Evolutionary conservation across 2,329 filamentous ascomycete species (phyloP).

Genomic region (Apiospora hydei): DNA sequence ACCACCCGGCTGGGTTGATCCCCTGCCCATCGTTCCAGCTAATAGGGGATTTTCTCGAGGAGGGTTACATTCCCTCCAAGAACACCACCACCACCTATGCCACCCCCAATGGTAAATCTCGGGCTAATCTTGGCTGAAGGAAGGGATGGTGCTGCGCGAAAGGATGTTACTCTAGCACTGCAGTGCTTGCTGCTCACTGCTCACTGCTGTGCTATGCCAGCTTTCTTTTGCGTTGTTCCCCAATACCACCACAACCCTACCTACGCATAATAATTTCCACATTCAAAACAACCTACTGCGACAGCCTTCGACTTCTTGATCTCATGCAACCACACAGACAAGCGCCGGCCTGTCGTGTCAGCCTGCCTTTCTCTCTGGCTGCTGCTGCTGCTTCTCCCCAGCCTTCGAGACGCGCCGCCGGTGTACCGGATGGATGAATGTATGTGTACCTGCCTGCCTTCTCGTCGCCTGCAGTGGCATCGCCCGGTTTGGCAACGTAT

Average conservation of each 20-base stretch:
- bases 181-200: background rate
- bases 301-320: constrained; percentile 13
- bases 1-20: constrained; percentile 22
- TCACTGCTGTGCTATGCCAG: background rate
- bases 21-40: constrained; percentile 10
- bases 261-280: constrained; percentile 22
- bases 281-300: constrained; percentile 16
- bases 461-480: constrained; percentile 6
- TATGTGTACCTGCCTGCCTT: background rate
- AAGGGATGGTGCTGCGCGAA: constrained; percentile 7
- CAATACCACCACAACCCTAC: constrained; percentile 21
- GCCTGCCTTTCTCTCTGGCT: background rate
- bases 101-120: constrained; percentile 14
- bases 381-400: background rate
- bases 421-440: background rate
- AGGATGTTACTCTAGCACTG: background rate
- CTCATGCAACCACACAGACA: background rate
- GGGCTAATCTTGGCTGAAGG: constrained; percentile 20
- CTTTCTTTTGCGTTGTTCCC: background rate
- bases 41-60: constrained; percentile 23
- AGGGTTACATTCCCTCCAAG: constrained; percentile 12
- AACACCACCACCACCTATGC: background rate
- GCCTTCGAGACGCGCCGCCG: constrained; percentile 8
- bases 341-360: background rate
- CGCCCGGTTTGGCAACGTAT: background rate